A percentile compares a stretch with the other conserved stretches of the same genome.
These are phyloP conservation scores for Umbilicus rupestris DNA, from an alignment of 164 flowering plant species.

Conservation along the genomic window DNA sequence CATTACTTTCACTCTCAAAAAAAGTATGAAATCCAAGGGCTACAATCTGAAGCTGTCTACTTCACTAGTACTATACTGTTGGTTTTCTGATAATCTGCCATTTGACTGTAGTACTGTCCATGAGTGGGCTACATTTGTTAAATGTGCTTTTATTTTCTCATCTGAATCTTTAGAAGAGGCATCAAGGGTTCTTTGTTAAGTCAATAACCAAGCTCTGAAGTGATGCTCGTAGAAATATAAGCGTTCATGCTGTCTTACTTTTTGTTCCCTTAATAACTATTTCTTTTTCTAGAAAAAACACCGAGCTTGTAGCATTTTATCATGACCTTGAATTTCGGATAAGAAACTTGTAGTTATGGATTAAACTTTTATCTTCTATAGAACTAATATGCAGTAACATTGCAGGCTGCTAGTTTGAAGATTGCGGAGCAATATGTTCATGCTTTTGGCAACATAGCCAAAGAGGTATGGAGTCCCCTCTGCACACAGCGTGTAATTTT, in stretches of 20 bases:
- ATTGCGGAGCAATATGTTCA: conserved; percentile 79
- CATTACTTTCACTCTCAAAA: not conserved
- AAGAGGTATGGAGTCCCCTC: conserved; percentile 31
- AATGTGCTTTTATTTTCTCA: too few species aligned
- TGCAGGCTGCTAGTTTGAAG: conserved; percentile 88
- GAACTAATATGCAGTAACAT: conserved; percentile 7
- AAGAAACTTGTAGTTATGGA: not conserved
- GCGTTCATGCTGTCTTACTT: not conserved
- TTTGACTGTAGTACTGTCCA: too few species aligned
- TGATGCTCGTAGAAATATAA: not conserved
- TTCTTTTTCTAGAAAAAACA: too few species aligned
- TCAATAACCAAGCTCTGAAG: not conserved
- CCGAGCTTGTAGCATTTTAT: too few species aligned
- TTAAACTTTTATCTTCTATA: too few species aligned
- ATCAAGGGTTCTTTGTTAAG: not conserved
- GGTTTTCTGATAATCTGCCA: too few species aligned
- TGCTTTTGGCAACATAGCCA: conserved; percentile 73
- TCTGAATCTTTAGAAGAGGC: not conserved
- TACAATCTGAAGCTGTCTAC: not conserved
- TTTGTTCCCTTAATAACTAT: not conserved
- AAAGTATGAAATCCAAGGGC: not conserved
- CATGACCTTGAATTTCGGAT: not conserved
- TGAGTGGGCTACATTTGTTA: too few species aligned
- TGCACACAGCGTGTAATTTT: not conserved
- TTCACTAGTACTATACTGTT: not conserved